These are phyloP conservation scores for Candida michaelii DNA, from an alignment of 805 yeast species.

Conservation along the genomic window DNA sequence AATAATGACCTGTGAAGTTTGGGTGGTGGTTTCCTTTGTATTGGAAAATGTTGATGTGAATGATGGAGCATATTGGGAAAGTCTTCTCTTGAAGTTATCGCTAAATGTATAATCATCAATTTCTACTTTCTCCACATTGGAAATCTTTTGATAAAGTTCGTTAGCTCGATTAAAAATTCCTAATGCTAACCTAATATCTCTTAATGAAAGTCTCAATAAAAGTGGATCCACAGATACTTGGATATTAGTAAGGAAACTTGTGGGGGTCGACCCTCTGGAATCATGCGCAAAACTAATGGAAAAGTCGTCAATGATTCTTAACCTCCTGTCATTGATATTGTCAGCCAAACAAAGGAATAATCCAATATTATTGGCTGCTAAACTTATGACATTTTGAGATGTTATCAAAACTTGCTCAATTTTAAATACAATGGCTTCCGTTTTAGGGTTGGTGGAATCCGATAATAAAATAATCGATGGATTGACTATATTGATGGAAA, in stretches of 20 bases:
- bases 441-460: slow-evolving; percentile 62
- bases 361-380: slow-evolving; percentile 78
- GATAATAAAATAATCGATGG: slow-evolving; percentile 80
- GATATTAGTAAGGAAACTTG: slow-evolving; percentile 59
- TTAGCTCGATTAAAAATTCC: slow-evolving; percentile 72
- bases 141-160: slow-evolving; percentile 41
- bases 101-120: slow-evolving; percentile 45
- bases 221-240: slow-evolving; percentile 78
- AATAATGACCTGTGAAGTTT: slow-evolving; percentile 40
- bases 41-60: slow-evolving; percentile 51
- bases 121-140: slow-evolving; percentile 16
- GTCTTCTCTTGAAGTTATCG: slow-evolving; percentile 59
- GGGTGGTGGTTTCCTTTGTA: slow-evolving; percentile 9
- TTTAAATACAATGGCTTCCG: slow-evolving; percentile 90
- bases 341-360: slow-evolving; percentile 83
- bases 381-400: slow-evolving; percentile 62
- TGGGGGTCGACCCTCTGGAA: slow-evolving; percentile 59
- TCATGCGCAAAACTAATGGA: slow-evolving; percentile 76
- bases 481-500: slow-evolving; percentile 68
- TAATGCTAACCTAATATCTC: slow-evolving; percentile 83
- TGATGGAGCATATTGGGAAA: slow-evolving; percentile 71
- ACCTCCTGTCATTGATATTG: slow-evolving; percentile 54
- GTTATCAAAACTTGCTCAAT: slow-evolving; percentile 75
- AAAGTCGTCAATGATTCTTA: slow-evolving; percentile 86
- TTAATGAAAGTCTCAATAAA: slow-evolving; percentile 73